phyloP scores from a whole-genome alignment of 345 rosid genomes.

The Eucalyptus globulus region DNA sequence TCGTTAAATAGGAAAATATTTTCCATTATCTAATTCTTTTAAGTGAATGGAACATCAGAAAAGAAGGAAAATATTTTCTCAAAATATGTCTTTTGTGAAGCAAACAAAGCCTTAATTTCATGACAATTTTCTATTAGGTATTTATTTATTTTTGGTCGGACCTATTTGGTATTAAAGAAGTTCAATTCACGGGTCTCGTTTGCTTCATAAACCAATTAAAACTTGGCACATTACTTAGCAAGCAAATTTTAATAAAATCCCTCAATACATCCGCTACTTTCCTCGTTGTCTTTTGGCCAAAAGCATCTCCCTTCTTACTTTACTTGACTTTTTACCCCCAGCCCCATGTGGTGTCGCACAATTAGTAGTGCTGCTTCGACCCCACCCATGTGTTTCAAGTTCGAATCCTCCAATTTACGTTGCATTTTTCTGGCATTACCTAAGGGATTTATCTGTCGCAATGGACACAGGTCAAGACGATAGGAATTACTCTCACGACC shows the following conservation, averaged over 20 bases:
- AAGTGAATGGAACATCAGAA: no score
- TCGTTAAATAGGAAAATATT: no score
- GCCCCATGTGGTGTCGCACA: neutral
- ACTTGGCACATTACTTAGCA: neutral
- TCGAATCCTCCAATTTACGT: neutral
- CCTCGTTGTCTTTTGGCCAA: neutral
- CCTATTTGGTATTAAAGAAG: neutral
- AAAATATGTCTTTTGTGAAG: no score
- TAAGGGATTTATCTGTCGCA: neutral
- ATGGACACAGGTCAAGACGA: no score
- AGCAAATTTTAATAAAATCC: neutral
- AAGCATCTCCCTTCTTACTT: neutral
- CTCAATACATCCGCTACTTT: neutral
- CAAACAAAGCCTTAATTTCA: no score
- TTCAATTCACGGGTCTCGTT: neutral
- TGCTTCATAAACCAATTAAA: neutral
- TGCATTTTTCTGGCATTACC: neutral
- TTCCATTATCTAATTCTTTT: no score
- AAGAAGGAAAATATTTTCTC: no score
- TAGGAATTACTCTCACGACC: neutral
- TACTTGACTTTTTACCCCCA: neutral
- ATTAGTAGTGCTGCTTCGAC: neutral
- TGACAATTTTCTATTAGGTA: no score
- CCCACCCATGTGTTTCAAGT: neutral
- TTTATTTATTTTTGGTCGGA: no score